These are phyloP conservation scores for Phaffomyces opuntiae DNA, from an alignment of 805 yeast genomes.

Conservation along the genomic window DNA sequence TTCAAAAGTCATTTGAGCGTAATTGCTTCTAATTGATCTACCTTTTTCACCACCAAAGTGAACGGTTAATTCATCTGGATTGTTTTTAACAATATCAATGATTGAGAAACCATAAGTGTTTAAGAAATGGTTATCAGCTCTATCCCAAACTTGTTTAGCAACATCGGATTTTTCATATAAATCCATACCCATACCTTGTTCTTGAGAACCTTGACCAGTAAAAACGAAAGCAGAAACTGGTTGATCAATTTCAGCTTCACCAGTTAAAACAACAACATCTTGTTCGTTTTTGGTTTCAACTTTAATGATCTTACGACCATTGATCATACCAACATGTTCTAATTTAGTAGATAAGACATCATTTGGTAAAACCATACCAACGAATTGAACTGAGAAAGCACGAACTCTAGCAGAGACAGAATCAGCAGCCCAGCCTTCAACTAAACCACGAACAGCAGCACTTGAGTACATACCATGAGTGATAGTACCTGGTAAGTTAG, in stretches of 20 bases:
- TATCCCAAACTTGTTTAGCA: conserved; percentile 95
- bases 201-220: conserved; percentile 99
- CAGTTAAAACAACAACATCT: conserved; percentile 75
- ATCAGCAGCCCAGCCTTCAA: conserved; percentile 98
- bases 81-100: conserved; percentile 88
- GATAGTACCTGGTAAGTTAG: conserved; percentile 92
- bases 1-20: conserved; percentile 96
- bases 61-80: conserved; percentile 91
- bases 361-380: conserved; percentile 97
- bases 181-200: conserved; percentile 99
- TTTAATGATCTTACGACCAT: conserved; percentile 95
- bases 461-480: conserved; percentile 99
- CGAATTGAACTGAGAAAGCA: conserved; percentile 85
- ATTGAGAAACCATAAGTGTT: conserved; percentile 96
- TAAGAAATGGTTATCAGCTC: conserved; percentile 91
- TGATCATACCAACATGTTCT: conserved; percentile 97
- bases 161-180: conserved; percentile 84
- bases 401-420: conserved; percentile 93
- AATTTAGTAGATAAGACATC: conserved; percentile 79
- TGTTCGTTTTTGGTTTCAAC: conserved; percentile 82
- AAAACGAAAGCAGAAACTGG: conserved; percentile 95
- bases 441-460: conserved; percentile 89
- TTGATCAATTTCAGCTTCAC: conserved; percentile 98
- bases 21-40: conserved; percentile 88
- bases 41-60: conserved; percentile 99